phyloP scores from a whole-genome alignment of 495 filamentous ascomycete genomes.

The Hypomontagnella submonticulosa region DNA sequence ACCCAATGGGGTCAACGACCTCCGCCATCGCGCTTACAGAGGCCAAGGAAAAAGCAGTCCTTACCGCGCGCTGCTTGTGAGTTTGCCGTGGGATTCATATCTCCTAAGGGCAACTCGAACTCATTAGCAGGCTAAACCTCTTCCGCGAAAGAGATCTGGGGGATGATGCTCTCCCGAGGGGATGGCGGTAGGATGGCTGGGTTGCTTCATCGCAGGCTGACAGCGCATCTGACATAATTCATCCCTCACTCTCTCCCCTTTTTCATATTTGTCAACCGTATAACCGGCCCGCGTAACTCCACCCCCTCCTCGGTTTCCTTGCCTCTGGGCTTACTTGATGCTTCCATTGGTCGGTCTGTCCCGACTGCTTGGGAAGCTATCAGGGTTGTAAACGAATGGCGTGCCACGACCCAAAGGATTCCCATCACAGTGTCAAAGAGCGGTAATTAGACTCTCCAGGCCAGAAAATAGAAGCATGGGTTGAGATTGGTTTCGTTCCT shows the following conservation, averaged over 20 bases:
- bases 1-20: slow-evolving; percentile 28
- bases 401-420: slow-evolving; percentile 25
- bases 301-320: slow-evolving; percentile 35
- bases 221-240: slow-evolving; percentile 32
- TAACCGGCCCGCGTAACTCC: slow-evolving; percentile 33
- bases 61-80: slow-evolving; percentile 27
- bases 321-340: slow-evolving; percentile 15
- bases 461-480: slow-evolving; percentile 7
- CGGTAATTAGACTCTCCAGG: slow-evolving; percentile 13
- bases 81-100: slow-evolving; percentile 10
- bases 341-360: slow-evolving; percentile 27
- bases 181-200: slow-evolving; percentile 24
- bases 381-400: slow-evolving; percentile 31
- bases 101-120: slow-evolving; percentile 2
- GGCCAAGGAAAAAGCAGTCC: slow-evolving; percentile 20
- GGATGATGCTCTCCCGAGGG: slow-evolving; percentile 17
- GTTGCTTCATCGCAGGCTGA: slow-evolving; percentile 26
- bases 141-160: slow-evolving; percentile 11
- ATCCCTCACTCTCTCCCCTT: not conserved
- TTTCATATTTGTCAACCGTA: slow-evolving; percentile 28
- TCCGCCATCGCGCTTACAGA: slow-evolving; percentile 30
- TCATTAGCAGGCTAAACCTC: slow-evolving; percentile 22
- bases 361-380: slow-evolving; percentile 32
- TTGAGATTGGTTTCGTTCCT: slow-evolving; percentile 16
- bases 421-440: slow-evolving; percentile 30